phyloP scores from a whole-genome alignment of 768 basidiomycete genomes.

The Mycena sanguinolenta region DNA sequence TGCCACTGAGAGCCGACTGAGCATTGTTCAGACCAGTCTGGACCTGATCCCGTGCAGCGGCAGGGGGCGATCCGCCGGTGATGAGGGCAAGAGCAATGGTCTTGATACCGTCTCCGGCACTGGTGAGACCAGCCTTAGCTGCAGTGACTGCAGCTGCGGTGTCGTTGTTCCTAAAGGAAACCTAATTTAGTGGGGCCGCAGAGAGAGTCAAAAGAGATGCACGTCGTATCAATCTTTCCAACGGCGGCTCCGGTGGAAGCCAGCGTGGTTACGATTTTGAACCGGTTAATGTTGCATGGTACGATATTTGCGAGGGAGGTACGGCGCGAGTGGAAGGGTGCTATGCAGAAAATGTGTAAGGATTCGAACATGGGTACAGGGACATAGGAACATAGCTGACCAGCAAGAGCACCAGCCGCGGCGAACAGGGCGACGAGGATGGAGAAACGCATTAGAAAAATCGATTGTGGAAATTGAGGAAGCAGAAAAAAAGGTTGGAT shows the following conservation, averaged over 20 bases:
- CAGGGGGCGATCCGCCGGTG: constrained; percentile 38
- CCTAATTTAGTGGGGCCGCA: neutral
- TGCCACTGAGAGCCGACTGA: constrained; percentile 34
- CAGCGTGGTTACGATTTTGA: constrained; percentile 42
- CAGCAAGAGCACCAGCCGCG: constrained; percentile 28
- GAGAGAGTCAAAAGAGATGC: neutral
- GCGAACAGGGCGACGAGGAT: constrained; percentile 32
- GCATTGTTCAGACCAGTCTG: constrained; percentile 36
- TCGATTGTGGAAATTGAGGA: neutral
- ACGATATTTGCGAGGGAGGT: constrained; percentile 5
- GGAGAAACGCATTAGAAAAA: constrained; percentile 39
- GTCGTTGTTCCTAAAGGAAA: constrained; percentile 31
- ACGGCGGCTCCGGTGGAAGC: constrained; percentile 40
- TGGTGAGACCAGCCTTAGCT: constrained; percentile 36
- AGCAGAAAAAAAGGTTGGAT: constrained; percentile 13
- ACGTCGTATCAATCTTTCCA: constrained; percentile 38
- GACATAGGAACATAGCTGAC: constrained; percentile 1
- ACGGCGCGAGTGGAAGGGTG: constrained; percentile 23
- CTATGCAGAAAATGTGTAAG: neutral
- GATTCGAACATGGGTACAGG: no score
- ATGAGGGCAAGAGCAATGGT: constrained; percentile 41
- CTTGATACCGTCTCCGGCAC: constrained; percentile 38
- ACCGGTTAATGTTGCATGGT: constrained; percentile 44
- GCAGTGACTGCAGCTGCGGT: constrained; percentile 31
- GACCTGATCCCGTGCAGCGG: constrained; percentile 37